Conservation (phyloP, 768 basidiomycete genomes). For the Lactifluus echinatus region DNA sequence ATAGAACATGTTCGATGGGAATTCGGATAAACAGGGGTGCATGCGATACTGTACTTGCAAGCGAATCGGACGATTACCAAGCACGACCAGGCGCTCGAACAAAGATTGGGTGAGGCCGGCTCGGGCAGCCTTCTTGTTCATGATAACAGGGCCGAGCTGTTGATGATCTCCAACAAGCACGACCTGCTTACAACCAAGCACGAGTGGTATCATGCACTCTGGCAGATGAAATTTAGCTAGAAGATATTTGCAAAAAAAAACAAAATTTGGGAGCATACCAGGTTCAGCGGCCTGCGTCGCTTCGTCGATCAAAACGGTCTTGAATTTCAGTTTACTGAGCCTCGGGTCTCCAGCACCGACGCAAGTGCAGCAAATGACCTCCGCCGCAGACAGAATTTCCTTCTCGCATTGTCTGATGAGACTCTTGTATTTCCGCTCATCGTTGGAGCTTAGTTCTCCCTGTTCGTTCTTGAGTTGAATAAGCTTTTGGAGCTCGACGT, state of each 20-base stretch:
- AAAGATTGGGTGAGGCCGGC: conserved; percentile 97
- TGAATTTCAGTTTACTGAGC: conserved; percentile 93
- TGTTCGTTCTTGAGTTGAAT: conserved; percentile 97
- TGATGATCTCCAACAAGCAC: conserved; percentile 96
- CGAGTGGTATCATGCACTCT: conserved; percentile 99
- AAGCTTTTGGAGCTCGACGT: conserved; percentile 95
- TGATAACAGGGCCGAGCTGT: conserved; percentile 98
- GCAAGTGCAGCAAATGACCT: conserved; percentile 98
- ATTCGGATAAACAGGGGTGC: conserved; percentile 98
- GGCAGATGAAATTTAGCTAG: conserved; percentile 15
- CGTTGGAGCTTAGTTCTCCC: conserved; percentile 91
- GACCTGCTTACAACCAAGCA: conserved; percentile 96
- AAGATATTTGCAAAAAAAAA: neutral
- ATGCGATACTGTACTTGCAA: conserved; percentile 99
- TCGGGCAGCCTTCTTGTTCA: conserved; percentile 99
- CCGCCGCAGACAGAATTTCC: conserved; percentile 90
- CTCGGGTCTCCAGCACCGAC: conserved; percentile 97
- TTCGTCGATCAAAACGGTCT: conserved; percentile 97
- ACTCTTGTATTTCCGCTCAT: conserved; percentile 97
- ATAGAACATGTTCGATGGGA: conserved; percentile 99
- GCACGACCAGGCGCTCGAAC: conserved; percentile 92
- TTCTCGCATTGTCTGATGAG: conserved; percentile 93
- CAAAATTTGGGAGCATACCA: conserved; percentile 48
- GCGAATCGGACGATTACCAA: conserved; percentile 93
- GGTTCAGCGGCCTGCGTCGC: conserved; percentile 98